Evolutionary conservation across 2,329 filamentous ascomycete genomes (phyloP), one percentile per base, ranked within the genome.

Genomic region (Epichloe amarillans): DNA sequence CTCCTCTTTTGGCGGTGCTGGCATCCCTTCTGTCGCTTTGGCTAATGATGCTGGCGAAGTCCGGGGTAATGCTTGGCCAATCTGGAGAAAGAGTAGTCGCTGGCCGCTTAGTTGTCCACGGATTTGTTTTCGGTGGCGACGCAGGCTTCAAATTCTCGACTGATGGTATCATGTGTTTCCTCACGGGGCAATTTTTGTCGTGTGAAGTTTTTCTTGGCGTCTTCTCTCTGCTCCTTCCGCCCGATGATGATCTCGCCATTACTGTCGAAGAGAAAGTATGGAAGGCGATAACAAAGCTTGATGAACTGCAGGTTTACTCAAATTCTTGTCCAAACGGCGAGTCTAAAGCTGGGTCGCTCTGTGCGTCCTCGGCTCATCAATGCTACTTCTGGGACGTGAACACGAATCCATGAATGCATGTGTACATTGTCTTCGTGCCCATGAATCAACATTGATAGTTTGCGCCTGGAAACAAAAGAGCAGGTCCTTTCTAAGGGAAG

Each of bases 121-220:
- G 65, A 50, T 65, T 67, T 5, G 54, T 54, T 44, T 59, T 64
- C 5, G 65, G 65, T 6, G 64, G 64, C 3, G 63, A 66, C 4
- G 65, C 64, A 36, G 64, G 64, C 26, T 57, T 60, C 15, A 66
- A 53, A 12, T 53, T 55, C 36, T 56, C 38, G 6, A 39, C 23
- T 14, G 3, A 15, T 23, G 40, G 4, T 37, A 17, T 42, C 12
- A 26, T 49, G 15, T 14, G 19, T 4, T 21, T 43, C 15, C 23
- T 51, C 19, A 23, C 44, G 17, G n/a, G 38, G 10, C 14, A n/a
- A 8, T 47, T 49, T 56, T 60, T 35, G 60, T 62, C 47, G 63
- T 63, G 35, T 61, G 62, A 33, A 61, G 58, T 36, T 33, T 12
- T 2, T 17, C 53, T 50, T 17, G 56, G 58, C 37, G 38, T 17